A percentile compares a stretch with the other conserved stretches of the same genome.
These are phyloP conservation scores for Auricularia cornea DNA, from an alignment of 768 basidiomycete species.

Conservation along the genomic window DNA sequence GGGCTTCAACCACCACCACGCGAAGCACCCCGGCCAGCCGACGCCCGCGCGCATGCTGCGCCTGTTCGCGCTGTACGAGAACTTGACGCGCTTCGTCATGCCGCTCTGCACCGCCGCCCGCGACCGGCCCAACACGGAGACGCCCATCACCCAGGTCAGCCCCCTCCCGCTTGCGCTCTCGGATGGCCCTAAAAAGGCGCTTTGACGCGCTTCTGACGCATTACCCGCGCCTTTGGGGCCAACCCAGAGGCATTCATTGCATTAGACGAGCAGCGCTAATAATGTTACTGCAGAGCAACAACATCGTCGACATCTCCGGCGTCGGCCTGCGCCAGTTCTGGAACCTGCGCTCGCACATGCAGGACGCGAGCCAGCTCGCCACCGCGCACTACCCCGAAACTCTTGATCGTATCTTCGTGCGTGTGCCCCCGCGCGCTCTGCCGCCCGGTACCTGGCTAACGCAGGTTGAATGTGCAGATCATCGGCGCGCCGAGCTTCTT, in stretches of 20 bases:
- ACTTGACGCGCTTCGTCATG: conserved; percentile 50
- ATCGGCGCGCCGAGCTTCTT: conserved; percentile 82
- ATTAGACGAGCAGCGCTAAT: too few relatives aligned
- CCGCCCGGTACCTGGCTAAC: too few relatives aligned
- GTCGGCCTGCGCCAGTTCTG: conserved; percentile 60
- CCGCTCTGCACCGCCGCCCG: conserved; percentile 57
- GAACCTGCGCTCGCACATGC: conserved; percentile 60
- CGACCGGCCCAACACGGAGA: conserved; percentile 34
- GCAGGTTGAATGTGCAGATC: too few relatives aligned
- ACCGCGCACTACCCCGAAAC: conserved; percentile 82
- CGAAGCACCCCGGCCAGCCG: not conserved
- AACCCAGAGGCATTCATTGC: too few relatives aligned
- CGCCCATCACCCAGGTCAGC: conserved; percentile 49
- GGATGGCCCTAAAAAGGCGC: too few relatives aligned
- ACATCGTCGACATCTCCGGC: conserved; percentile 65
- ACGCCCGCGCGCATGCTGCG: not conserved
- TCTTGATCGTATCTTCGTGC: conserved; percentile 44
- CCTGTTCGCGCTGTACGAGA: conserved; percentile 41
- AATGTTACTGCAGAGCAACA: conserved; percentile 29
- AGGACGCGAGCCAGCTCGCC: conserved; percentile 64
- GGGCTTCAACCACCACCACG: too few relatives aligned
- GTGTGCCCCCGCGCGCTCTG: not conserved
- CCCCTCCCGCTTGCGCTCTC: conserved; percentile 2
- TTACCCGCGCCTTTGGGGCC: too few relatives aligned
- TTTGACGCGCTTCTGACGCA: too few relatives aligned